Percentiles rank a stretch among this genome's conserved stretches.
phyloP scores from a whole-genome alignment of 768 basidiomycete species.

The Tricholoma sp. region DNA sequence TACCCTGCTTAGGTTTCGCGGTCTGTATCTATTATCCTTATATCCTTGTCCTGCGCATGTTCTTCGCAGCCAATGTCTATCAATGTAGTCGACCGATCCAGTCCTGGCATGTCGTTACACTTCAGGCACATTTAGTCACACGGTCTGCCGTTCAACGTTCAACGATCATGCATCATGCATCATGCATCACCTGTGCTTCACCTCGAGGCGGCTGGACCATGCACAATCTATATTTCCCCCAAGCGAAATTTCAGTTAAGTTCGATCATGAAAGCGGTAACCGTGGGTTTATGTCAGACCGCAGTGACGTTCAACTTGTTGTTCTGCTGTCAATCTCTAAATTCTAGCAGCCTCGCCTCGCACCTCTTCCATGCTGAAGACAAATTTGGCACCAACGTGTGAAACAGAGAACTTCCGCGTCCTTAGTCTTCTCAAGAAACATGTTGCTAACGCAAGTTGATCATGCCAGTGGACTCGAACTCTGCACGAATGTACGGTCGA shows the following conservation, averaged over 20 bases:
- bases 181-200: background rate
- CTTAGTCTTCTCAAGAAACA: background rate
- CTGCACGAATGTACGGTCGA: background rate
- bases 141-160: background rate
- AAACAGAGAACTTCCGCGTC: background rate
- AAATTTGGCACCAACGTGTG: conserved; percentile 1
- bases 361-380: background rate
- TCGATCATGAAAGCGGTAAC: background rate
- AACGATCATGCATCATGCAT: background rate
- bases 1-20: background rate
- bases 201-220: background rate
- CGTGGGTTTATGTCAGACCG: background rate
- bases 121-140: background rate
- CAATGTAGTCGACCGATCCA: background rate
- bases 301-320: too few species aligned
- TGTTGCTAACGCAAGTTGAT: background rate
- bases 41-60: background rate
- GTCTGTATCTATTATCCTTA: background rate
- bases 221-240: background rate
- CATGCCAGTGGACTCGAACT: too few species aligned
- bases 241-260: background rate
- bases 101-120: background rate
- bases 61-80: background rate
- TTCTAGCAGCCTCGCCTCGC: background rate
- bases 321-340: background rate